Conservation (phyloP, 2,329 filamentous ascomycete species). For the Epichloe uncinata region DNA sequence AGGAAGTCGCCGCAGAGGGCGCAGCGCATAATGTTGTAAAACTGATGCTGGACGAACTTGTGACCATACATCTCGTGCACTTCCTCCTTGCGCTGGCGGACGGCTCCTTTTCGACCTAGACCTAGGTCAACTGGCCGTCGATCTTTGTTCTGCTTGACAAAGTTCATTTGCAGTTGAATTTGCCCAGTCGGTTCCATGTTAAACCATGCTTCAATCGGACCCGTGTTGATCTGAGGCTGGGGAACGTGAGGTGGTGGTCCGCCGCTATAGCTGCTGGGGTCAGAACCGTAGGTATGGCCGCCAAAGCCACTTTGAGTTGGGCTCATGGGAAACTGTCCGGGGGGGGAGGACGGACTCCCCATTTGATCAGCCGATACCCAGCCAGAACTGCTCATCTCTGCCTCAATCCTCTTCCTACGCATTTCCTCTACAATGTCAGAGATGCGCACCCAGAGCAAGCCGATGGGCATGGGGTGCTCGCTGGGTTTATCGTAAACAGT, state of each 20-base stretch:
- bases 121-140: slow-evolving; percentile 74
- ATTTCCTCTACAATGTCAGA: slow-evolving; percentile 97
- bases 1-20: slow-evolving; percentile 95
- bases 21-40: slow-evolving; percentile 99
- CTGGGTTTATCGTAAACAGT: slow-evolving; percentile 94
- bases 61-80: slow-evolving; percentile 98
- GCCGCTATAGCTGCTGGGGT: slow-evolving; percentile 16
- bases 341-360: slow-evolving; percentile 41
- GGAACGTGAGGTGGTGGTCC: slow-evolving; percentile 16
- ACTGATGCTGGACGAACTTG: slow-evolving; percentile 97
- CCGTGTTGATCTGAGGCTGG: slow-evolving; percentile 40
- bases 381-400: slow-evolving; percentile 83
- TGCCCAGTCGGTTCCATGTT: slow-evolving; percentile 88
- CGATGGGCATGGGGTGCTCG: slow-evolving; percentile 84
- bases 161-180: slow-evolving; percentile 83
- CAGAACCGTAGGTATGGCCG: slow-evolving; percentile 23
- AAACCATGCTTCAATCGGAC: slow-evolving; percentile 86
- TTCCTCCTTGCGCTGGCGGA: slow-evolving; percentile 95
- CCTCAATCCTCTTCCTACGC: slow-evolving; percentile 91
- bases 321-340: slow-evolving; percentile 45
- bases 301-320: slow-evolving; percentile 31
- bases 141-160: slow-evolving; percentile 80
- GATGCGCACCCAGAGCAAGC: slow-evolving; percentile 89
- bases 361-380: slow-evolving; percentile 98
- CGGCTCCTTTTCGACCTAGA: slow-evolving; percentile 86